Percentiles rank a stretch among this genome's conserved stretches.
These are phyloP conservation scores for Wallacemonas sp. DNA, from an alignment of 208 protist genomes.

Conservation along the genomic window DNA sequence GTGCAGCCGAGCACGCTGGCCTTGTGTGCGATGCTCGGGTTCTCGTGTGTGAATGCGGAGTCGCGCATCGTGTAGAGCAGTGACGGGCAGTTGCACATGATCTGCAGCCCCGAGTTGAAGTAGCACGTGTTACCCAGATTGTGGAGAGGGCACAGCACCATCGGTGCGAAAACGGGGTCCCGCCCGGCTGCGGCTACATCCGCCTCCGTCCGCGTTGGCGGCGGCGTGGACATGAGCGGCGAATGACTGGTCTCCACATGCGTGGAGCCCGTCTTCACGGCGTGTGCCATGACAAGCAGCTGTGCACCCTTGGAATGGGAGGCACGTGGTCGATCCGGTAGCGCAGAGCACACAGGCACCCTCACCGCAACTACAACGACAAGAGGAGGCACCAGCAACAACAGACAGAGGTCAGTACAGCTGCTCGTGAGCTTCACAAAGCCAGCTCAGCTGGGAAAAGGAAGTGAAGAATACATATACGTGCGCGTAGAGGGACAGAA, in stretches of 20 bases:
- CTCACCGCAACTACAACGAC: too few relatives aligned
- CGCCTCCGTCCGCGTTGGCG: background rate
- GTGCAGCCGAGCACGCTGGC: constrained; percentile 21
- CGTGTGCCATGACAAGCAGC: too few relatives aligned
- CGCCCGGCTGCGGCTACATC: constrained; percentile 8
- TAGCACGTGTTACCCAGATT: constrained; percentile 99
- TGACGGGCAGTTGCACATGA: constrained; percentile 85
- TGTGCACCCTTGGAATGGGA: too few relatives aligned
- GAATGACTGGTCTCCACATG: too few relatives aligned
- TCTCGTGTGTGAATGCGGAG: constrained; percentile 24
- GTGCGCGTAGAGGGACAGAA: background rate
- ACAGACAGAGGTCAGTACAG: too few relatives aligned
- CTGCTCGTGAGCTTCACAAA: too few relatives aligned
- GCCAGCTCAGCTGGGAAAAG: too few relatives aligned
- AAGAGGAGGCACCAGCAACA: background rate
- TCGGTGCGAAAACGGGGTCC: constrained; percentile 29
- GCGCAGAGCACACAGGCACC: too few relatives aligned
- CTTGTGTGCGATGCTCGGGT: background rate
- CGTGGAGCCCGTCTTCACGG: too few relatives aligned
- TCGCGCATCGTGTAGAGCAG: constrained; percentile 68
- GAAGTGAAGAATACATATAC: constrained; percentile 4
- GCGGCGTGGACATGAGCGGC: background rate
- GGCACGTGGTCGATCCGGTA: too few relatives aligned
- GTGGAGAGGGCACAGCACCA: constrained; percentile 77
- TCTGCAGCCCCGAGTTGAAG: constrained; percentile 96